Percentiles rank a stretch among this genome's conserved stretches.
These are phyloP conservation scores for Nevesoporus exiguus DNA, from an alignment of 768 basidiomycete genomes.

Conservation along the genomic window DNA sequence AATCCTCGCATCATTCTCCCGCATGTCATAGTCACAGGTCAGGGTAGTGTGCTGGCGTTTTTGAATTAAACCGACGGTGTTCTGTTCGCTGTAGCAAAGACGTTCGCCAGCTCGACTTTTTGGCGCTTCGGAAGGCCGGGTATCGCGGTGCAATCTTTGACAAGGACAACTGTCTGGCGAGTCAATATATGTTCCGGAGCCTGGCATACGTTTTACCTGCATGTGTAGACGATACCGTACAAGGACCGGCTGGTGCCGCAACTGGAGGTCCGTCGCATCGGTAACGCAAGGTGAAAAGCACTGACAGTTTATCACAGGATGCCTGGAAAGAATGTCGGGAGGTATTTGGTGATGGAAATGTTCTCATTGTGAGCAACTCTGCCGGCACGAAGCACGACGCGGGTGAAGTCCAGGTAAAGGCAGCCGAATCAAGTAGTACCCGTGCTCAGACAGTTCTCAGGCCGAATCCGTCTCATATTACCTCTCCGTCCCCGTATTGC, in stretches of 20 bases:
- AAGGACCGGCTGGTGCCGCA: slow-evolving; percentile 74
- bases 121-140: slow-evolving; percentile 64
- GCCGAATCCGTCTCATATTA: slow-evolving; percentile 81
- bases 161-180: slow-evolving; percentile 94
- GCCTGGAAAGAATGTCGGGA: slow-evolving; percentile 73
- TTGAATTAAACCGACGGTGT: slow-evolving; percentile 6
- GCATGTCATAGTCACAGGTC: slow-evolving; percentile 65
- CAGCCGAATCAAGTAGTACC: background rate
- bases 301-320: slow-evolving; percentile 38
- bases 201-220: background rate
- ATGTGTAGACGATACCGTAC: slow-evolving; percentile 71
- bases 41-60: slow-evolving; percentile 5
- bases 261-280: slow-evolving; percentile 49
- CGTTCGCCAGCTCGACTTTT: slow-evolving; percentile 82
- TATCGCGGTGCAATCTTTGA: slow-evolving; percentile 92
- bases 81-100: slow-evolving; percentile 53
- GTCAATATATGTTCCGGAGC: slow-evolving; percentile 20
- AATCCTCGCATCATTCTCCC: slow-evolving; percentile 68
- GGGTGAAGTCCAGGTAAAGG: slow-evolving; percentile 73
- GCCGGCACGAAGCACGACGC: slow-evolving; percentile 79
- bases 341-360: slow-evolving; percentile 72
- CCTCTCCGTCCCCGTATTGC: slow-evolving; percentile 78
- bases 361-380: slow-evolving; percentile 93
- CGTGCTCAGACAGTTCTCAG: slow-evolving; percentile 37
- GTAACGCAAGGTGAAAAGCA: background rate